Conservation (phyloP, 371 early-diverging fungal genomes). For the Umbelopsis sp. region DNA sequence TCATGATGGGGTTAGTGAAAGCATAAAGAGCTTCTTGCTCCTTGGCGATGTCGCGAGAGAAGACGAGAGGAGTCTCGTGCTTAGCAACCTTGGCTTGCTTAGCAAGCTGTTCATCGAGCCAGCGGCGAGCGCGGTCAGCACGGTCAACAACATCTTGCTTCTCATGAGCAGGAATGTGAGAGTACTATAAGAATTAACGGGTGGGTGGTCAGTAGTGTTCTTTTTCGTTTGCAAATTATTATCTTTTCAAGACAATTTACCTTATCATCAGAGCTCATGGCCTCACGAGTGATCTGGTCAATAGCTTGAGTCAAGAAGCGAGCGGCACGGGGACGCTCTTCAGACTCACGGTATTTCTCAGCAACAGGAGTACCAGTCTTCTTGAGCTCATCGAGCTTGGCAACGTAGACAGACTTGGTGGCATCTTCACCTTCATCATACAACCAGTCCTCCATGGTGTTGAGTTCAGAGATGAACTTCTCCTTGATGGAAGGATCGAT, state of each 20-base stretch:
- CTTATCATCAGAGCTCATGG: slow-evolving; percentile 78
- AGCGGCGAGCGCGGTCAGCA: slow-evolving; percentile 76
- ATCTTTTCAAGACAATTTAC: background rate
- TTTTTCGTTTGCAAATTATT: no score
- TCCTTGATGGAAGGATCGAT: slow-evolving; percentile 76
- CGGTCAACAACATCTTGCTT: slow-evolving; percentile 81
- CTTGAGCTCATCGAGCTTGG: slow-evolving; percentile 83
- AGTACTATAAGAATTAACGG: slow-evolving; percentile 40
- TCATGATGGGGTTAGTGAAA: slow-evolving; percentile 82
- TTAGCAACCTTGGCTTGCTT: slow-evolving; percentile 77
- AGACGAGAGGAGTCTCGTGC: slow-evolving; percentile 75
- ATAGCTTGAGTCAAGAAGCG: slow-evolving; percentile 79
- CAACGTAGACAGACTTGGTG: slow-evolving; percentile 85
- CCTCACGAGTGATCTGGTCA: slow-evolving; percentile 71
- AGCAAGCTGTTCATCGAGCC: slow-evolving; percentile 85
- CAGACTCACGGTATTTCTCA: slow-evolving; percentile 82
- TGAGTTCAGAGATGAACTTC: slow-evolving; percentile 70
- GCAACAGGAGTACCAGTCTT: slow-evolving; percentile 83
- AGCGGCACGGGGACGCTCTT: slow-evolving; percentile 85
- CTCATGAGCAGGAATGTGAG: slow-evolving; percentile 89
- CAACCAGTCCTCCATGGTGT: slow-evolving; percentile 94
- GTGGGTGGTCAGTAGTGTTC: background rate
- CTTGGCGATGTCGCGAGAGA: slow-evolving; percentile 71
- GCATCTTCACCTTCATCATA: slow-evolving; percentile 96
- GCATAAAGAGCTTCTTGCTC: slow-evolving; percentile 67